phyloP scores from a whole-genome alignment of 495 filamentous ascomycete genomes.

The Aspergillus kassunensis region DNA sequence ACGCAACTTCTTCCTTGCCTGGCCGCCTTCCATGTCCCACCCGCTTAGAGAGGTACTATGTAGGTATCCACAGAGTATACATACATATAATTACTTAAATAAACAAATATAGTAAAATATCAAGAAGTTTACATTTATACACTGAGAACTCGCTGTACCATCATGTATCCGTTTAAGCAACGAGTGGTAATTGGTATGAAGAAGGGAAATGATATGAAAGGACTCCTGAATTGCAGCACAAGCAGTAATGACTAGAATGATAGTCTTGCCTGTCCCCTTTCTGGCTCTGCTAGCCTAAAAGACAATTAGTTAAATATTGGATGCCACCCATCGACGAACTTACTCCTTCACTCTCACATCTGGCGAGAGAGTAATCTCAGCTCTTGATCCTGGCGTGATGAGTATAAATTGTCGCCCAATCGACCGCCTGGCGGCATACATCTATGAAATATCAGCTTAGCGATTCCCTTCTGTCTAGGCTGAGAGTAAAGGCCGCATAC shows the following conservation, averaged over 20 bases:
- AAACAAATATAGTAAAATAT: too few relatives aligned
- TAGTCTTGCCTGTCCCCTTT: conserved; percentile 43
- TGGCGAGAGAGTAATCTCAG: conserved; percentile 59
- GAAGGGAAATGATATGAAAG: not conserved
- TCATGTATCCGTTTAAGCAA: not conserved
- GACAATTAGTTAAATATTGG: conserved; percentile 12
- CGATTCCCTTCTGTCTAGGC: not conserved
- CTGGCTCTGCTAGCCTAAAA: conserved; percentile 56
- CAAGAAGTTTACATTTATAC: not conserved
- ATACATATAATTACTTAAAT: too few relatives aligned
- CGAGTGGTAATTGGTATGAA: too few relatives aligned
- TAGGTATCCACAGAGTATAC: too few relatives aligned
- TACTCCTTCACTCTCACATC: conserved; percentile 87
- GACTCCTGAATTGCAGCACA: not conserved
- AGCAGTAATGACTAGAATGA: conserved; percentile 23
- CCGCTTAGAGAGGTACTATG: too few relatives aligned
- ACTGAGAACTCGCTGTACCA: not conserved
- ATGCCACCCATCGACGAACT: conserved; percentile 24
- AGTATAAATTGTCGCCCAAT: conserved; percentile 92
- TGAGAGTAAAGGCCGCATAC: conserved; percentile 42
- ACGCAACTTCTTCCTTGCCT: not conserved
- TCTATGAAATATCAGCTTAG: conserved; percentile 44
- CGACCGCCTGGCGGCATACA: conserved; percentile 74
- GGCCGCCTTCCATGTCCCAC: too few relatives aligned
- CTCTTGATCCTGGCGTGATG: conserved; percentile 88